phyloP scores from a whole-genome alignment of 2,329 filamentous ascomycete genomes.

The Xylariaceae sp. region DNA sequence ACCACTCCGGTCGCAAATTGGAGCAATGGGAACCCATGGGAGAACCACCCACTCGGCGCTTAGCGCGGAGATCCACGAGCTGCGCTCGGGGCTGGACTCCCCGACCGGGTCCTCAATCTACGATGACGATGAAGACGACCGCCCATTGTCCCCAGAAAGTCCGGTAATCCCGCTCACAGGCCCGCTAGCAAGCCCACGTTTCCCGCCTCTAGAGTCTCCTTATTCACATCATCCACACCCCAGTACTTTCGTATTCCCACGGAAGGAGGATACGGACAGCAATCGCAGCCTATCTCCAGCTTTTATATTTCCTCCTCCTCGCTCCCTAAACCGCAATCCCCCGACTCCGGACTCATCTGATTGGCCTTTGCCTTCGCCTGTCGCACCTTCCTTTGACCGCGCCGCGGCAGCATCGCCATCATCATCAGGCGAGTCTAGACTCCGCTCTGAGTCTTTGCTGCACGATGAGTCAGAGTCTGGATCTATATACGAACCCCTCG shows the following conservation, averaged over 20 bases:
- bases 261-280: constrained; percentile 15
- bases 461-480: constrained; percentile 12
- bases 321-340: constrained; percentile 20
- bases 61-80: not conserved
- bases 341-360: constrained; percentile 25
- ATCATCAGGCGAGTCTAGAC: constrained; percentile 17
- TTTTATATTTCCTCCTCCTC: constrained; percentile 19
- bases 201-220: constrained; percentile 22
- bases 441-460: constrained; percentile 19
- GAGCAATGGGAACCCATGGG: not conserved
- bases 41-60: not conserved
- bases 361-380: constrained; percentile 27
- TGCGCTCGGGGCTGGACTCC: constrained; percentile 16
- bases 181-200: constrained; percentile 34
- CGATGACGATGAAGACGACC: constrained; percentile 21
- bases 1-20: constrained; percentile 12
- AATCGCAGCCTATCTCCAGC: constrained; percentile 8
- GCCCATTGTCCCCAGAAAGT: constrained; percentile 34
- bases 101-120: constrained; percentile 30
- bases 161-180: constrained; percentile 36
- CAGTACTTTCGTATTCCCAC: constrained; percentile 10
- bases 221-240: constrained; percentile 2
- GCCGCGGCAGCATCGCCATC: constrained; percentile 8
- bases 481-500: constrained; percentile 13
- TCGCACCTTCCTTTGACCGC: constrained; percentile 23